Evolutionary conservation across 345 rosid genomes (phyloP).

Genomic region (Noccaea caerulescens): DNA sequence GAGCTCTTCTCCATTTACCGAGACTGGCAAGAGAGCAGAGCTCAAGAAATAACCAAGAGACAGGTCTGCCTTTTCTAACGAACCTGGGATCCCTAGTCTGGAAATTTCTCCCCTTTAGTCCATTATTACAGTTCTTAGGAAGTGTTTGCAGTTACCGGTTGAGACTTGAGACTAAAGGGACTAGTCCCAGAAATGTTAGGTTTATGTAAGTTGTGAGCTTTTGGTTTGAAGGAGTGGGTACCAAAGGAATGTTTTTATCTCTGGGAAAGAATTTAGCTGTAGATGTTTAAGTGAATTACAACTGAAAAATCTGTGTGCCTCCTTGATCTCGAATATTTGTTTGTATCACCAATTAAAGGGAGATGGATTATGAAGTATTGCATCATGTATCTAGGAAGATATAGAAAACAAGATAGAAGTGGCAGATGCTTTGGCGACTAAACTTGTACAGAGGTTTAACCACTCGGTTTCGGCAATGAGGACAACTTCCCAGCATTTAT

Average conservation of each 20-base stretch:
- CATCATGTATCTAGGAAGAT: conserved; percentile 66
- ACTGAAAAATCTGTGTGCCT: not conserved
- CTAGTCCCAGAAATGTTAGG: not conserved
- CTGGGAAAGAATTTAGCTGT: not conserved
- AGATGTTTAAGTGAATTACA: not conserved
- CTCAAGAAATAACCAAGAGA: conserved; percentile 62
- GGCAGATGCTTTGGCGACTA: conserved; percentile 85
- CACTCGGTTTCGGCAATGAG: conserved; percentile 76
- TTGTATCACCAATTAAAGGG: not conserved
- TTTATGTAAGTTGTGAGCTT: conserved; percentile 1
- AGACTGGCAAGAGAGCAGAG: conserved; percentile 77
- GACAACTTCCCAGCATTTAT: conserved; percentile 75
- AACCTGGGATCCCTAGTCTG: not conserved
- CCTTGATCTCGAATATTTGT: not conserved
- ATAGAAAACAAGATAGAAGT: conserved; percentile 92
- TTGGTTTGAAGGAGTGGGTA: not conserved
- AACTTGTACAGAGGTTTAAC: conserved; percentile 81
- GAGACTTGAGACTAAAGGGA: not conserved
- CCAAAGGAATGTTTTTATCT: not conserved
- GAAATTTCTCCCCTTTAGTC: not conserved
- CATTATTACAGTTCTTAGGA: not conserved
- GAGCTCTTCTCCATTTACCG: conserved; percentile 87
- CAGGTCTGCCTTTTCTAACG: conserved; percentile 53
- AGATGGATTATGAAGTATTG: conserved; percentile 18
- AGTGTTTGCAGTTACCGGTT: not conserved